Evolutionary conservation across 2,329 filamentous ascomycete genomes (phyloP).

Genomic region (Fusarium decemcellulare): DNA sequence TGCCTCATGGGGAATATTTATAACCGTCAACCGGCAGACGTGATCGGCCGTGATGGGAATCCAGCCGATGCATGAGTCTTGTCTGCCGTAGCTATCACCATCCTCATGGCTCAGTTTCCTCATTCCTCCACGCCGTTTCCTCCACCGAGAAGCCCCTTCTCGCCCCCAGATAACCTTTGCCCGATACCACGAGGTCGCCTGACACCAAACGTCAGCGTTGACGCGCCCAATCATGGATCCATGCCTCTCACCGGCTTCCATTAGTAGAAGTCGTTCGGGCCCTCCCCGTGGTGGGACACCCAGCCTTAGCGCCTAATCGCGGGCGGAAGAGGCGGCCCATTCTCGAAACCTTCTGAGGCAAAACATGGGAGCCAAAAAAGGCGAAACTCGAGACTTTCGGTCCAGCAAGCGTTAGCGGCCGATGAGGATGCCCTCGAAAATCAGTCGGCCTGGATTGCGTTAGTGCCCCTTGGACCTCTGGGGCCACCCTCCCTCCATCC

Average conservation of each 20-base stretch:
- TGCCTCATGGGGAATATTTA: not conserved
- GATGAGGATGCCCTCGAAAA: slow-evolving; percentile 5
- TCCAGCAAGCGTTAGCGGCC: slow-evolving; percentile 2
- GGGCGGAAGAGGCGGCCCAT: slow-evolving; percentile 1
- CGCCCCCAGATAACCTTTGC: not conserved
- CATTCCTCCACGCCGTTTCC: slow-evolving; percentile 12
- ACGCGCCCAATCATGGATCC: not conserved
- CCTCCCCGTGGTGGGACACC: not conserved
- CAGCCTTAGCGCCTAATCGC: not conserved
- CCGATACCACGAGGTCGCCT: not conserved
- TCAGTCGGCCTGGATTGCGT: not conserved
- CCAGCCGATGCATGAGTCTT: slow-evolving; percentile 6
- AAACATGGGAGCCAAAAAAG: too few species aligned
- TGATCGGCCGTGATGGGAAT: slow-evolving; percentile 45
- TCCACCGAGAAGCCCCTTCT: not conserved
- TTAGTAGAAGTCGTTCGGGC: too few species aligned
- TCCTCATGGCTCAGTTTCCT: slow-evolving; percentile 10
- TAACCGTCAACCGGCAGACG: slow-evolving; percentile 31
- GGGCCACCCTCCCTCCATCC: not conserved
- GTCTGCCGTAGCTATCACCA: not conserved
- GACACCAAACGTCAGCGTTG: not conserved
- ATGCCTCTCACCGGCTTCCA: not conserved
- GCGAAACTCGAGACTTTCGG: not conserved
- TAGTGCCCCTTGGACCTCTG: not conserved
- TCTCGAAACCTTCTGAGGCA: not conserved